A percentile compares a stretch with the other conserved stretches of the same genome.
phyloP scores from a whole-genome alignment of 129 eudicot species.

The carrot (Daucus carota) region DH1_v3.0 NC_030385.2:14259001-14259500 shows the following conservation, averaged over 20 bases:
- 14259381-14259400: slow-evolving; percentile 90
- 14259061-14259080: too few relatives aligned
- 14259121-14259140: too few relatives aligned
- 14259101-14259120: too few relatives aligned
- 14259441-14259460: slow-evolving; percentile 67
- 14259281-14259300: background rate
- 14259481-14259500: background rate
- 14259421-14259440: slow-evolving; percentile 83
- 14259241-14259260: background rate
- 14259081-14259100: too few relatives aligned
- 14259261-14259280: background rate
- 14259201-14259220: background rate
- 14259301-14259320: background rate
- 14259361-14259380: slow-evolving; percentile 79
- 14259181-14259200: background rate
- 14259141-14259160: too few relatives aligned
- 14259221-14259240: too few relatives aligned
- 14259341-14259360: slow-evolving; percentile 59
- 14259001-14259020: too few relatives aligned
- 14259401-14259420: slow-evolving; percentile 93
- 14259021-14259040: too few relatives aligned
- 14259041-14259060: too few relatives aligned
- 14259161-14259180: too few relatives aligned
- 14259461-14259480: slow-evolving; percentile 21
- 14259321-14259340: background rate